A percentile compares a stretch with the other conserved stretches of the same genome.
Conservation (phyloP, 2,329 filamentous ascomycete species). For the Beauveria medogensis region DNA sequence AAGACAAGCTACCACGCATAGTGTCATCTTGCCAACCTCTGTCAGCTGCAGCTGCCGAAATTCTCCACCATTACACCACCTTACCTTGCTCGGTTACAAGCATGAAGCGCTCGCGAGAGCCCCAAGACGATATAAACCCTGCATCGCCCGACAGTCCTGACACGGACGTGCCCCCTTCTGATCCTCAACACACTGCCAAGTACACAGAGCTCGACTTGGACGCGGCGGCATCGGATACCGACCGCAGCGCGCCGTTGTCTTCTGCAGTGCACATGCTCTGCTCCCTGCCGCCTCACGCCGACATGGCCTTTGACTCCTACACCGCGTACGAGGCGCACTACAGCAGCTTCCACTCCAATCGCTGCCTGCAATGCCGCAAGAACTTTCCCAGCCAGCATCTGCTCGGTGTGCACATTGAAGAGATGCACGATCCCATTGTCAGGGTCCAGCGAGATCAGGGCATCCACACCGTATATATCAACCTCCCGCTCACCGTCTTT, state of each 20-base stretch:
- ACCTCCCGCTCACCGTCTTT: not conserved
- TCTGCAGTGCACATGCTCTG: slow-evolving; percentile 59
- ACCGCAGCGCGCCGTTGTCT: slow-evolving; percentile 19
- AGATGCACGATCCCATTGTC: slow-evolving; percentile 78
- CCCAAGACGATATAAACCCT: slow-evolving; percentile 37
- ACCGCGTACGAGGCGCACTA: slow-evolving; percentile 86
- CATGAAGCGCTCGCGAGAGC: slow-evolving; percentile 59
- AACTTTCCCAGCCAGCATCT: slow-evolving; percentile 85
- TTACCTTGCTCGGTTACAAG: slow-evolving; percentile 8
- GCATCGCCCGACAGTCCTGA: slow-evolving; percentile 16
- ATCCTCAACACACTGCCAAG: slow-evolving; percentile 38
- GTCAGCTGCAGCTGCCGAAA: not conserved
- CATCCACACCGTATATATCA: slow-evolving; percentile 67
- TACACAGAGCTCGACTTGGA: slow-evolving; percentile 49
- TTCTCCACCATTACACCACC: slow-evolving; percentile 5
- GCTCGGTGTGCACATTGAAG: slow-evolving; percentile 76
- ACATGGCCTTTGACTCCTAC: slow-evolving; percentile 65
- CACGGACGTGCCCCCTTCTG: slow-evolving; percentile 12
- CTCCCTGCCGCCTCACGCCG: slow-evolving; percentile 69
- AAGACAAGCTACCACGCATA: not conserved
- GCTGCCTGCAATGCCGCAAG: slow-evolving; percentile 74
- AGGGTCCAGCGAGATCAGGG: slow-evolving; percentile 67
- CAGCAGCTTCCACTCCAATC: slow-evolving; percentile 68
- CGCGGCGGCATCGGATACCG: slow-evolving; percentile 25
- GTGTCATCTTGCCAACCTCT: not conserved